These are phyloP conservation scores for Alternaria ventricosa DNA, from an alignment of 2,329 filamentous ascomycete species.

Conservation along the genomic window DNA sequence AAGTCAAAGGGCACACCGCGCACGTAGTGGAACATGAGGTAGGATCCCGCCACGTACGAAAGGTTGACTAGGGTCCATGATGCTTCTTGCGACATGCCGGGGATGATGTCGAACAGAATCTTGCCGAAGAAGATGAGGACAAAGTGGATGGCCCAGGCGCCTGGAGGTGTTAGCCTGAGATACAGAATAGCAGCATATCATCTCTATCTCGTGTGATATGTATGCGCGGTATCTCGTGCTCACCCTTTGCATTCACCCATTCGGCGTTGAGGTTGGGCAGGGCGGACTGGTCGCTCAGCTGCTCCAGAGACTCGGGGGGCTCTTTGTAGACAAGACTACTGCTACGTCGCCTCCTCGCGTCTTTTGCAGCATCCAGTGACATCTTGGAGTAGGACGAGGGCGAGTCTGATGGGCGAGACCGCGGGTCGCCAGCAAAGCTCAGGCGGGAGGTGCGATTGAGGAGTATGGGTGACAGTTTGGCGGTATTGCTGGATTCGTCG, in stretches of 20 bases:
- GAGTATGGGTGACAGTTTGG: slow-evolving; percentile 94
- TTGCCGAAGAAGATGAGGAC: slow-evolving; percentile 91
- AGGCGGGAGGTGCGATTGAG: slow-evolving; percentile 77
- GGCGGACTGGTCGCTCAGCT: slow-evolving; percentile 94
- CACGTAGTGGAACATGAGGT: slow-evolving; percentile 99
- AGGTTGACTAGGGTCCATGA: slow-evolving; percentile 99
- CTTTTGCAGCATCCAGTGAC: slow-evolving; percentile 54
- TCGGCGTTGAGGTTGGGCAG: slow-evolving; percentile 96
- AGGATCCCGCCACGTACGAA: slow-evolving; percentile 98
- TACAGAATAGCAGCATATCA: neutral
- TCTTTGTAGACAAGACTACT: slow-evolving; percentile 99
- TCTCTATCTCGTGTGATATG: neutral
- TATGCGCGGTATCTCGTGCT: neutral
- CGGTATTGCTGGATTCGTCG: slow-evolving; percentile 67
- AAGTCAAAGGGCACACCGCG: slow-evolving; percentile 98
- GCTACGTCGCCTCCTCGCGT: slow-evolving; percentile 85
- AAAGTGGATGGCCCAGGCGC: slow-evolving; percentile 97
- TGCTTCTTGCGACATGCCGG: slow-evolving; percentile 94
- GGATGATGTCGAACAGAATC: slow-evolving; percentile 96
- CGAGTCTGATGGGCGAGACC: slow-evolving; percentile 50
- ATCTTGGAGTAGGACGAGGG: slow-evolving; percentile 36
- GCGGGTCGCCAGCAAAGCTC: slow-evolving; percentile 84
- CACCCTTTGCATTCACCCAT: slow-evolving; percentile 99
- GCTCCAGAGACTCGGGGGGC: slow-evolving; percentile 93
- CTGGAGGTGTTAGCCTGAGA: slow-evolving; percentile 56